Percentiles rank a stretch among this genome's conserved stretches.
phyloP scores from a whole-genome alignment of 75 land plant species.

The Pinus albicaulis region DNA sequence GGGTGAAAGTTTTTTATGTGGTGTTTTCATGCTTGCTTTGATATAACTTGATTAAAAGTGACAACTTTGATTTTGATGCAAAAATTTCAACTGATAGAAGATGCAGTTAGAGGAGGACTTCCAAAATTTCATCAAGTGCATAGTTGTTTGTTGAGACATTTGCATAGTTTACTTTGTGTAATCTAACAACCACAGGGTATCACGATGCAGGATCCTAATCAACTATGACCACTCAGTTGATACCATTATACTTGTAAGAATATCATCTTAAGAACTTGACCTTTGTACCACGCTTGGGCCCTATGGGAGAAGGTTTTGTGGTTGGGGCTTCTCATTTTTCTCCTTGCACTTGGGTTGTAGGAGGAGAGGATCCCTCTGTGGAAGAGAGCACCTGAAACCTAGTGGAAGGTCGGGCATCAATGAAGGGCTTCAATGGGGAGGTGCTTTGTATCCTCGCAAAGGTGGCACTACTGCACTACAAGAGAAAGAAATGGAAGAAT shows the following conservation, averaged over 20 bases:
- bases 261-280: conserved; percentile 80
- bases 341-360: conserved; percentile 22
- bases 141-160: no score
- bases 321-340: conserved; percentile 15
- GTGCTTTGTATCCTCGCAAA: conserved; percentile 13
- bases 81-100: no score
- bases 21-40: no score
- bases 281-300: conserved; percentile 83
- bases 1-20: no score
- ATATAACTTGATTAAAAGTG: no score
- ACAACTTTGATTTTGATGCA: no score
- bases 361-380: neutral
- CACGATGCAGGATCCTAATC: no score
- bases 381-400: neutral
- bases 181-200: no score
- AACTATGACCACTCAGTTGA: conserved; percentile 83
- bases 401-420: conserved; percentile 6
- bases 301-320: conserved; percentile 64
- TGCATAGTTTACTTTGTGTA: no score
- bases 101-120: no score
- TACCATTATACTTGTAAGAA: conserved; percentile 90
- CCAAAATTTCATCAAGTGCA: no score
- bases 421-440: conserved; percentile 15
- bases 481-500: neutral
- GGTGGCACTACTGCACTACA: no score